These are phyloP conservation scores for Bathelium albidoporum DNA, from an alignment of 495 filamentous ascomycete genomes.

Conservation along the genomic window DNA sequence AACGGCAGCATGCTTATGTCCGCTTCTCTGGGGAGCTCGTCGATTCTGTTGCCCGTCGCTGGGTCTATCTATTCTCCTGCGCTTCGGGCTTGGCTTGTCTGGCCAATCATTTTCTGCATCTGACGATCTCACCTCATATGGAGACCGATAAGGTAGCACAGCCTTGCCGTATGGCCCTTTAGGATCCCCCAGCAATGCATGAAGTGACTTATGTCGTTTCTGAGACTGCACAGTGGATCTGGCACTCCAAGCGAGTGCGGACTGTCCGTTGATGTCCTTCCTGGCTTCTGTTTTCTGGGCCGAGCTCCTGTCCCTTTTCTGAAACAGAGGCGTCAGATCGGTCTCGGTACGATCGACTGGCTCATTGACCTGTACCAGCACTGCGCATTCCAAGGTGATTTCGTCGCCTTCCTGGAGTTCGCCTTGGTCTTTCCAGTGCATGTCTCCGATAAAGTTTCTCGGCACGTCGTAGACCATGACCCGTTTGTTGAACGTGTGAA, in stretches of 20 bases:
- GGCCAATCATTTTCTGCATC: constrained; percentile 19
- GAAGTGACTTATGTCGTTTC: constrained; percentile 44
- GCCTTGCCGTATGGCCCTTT: constrained; percentile 40
- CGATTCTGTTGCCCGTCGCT: neutral
- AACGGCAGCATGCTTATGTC: constrained; percentile 4
- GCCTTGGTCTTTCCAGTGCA: constrained; percentile 62
- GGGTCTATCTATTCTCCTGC: constrained; percentile 29
- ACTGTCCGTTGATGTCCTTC: constrained; percentile 1
- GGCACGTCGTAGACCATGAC: constrained; percentile 81
- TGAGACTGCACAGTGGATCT: constrained; percentile 10
- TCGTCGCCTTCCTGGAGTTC: constrained; percentile 69
- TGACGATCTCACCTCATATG: constrained; percentile 38
- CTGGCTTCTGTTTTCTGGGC: neutral
- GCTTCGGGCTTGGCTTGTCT: constrained; percentile 37
- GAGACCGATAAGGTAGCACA: constrained; percentile 33
- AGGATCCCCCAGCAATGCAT: constrained; percentile 47
- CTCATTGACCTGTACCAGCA: constrained; percentile 71
- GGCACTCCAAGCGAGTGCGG: neutral
- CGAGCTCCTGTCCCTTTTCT: constrained; percentile 44
- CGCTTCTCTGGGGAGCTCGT: neutral
- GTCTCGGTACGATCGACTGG: constrained; percentile 59
- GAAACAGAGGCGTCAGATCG: constrained; percentile 62
- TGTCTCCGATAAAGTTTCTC: constrained; percentile 73
- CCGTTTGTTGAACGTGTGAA: constrained; percentile 83
- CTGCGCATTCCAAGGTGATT: constrained; percentile 63